These are phyloP conservation scores for Prunus campanulata DNA, from an alignment of 306 rosid genomes.

Conservation along the genomic window DNA sequence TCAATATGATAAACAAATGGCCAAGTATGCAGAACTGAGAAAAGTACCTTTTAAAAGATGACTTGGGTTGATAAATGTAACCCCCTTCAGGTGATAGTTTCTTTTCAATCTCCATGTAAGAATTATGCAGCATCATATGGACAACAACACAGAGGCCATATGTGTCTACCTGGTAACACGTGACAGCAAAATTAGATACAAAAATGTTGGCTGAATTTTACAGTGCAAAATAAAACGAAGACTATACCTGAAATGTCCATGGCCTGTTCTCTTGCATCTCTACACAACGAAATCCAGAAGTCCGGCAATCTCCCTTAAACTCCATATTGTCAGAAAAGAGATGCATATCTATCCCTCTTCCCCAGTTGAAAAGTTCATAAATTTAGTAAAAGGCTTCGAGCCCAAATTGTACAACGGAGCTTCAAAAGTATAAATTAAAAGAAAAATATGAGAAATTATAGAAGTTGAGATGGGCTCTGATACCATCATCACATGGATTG, in stretches of 20 bases:
- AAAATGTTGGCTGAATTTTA: slow-evolving; percentile 16
- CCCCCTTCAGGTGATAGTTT: slow-evolving; percentile 58
- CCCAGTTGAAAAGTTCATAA: slow-evolving; percentile 47
- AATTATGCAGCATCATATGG: slow-evolving; percentile 76
- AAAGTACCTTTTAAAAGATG: slow-evolving; percentile 68
- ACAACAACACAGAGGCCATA: slow-evolving; percentile 79
- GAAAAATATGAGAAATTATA: too few species aligned
- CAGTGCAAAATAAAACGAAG: slow-evolving; percentile 12
- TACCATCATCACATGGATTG: too few species aligned
- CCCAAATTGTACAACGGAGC: too few species aligned
- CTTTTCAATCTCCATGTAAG: slow-evolving; percentile 77
- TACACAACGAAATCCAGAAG: slow-evolving; percentile 92
- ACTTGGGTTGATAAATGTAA: slow-evolving; percentile 56
- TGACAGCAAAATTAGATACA: not conserved
- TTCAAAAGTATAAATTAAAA: too few species aligned
- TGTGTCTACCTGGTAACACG: slow-evolving; percentile 65
- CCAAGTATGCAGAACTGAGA: slow-evolving; percentile 5
- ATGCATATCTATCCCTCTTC: slow-evolving; percentile 81
- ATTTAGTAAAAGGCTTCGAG: too few species aligned
- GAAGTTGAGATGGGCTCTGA: too few species aligned
- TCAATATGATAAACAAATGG: not conserved
- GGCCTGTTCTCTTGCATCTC: slow-evolving; percentile 86
- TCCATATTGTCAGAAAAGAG: slow-evolving; percentile 66
- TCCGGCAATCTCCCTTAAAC: slow-evolving; percentile 77
- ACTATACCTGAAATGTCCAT: slow-evolving; percentile 84